Conservation (phyloP, 176 grass and related monocot genomes). For the Eremochloa ophiuroides region DNA sequence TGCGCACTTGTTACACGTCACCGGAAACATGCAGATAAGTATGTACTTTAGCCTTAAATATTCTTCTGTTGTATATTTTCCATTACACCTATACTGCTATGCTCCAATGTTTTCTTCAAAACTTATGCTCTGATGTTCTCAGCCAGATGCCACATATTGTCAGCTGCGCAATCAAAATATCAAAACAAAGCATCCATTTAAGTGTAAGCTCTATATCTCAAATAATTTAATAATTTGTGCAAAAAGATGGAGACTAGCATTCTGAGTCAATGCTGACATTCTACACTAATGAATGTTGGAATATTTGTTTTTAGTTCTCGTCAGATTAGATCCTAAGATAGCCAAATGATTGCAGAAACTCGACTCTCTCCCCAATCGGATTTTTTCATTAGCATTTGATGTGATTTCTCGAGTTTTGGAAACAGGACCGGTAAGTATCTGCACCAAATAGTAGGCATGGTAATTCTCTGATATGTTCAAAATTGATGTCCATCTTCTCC, state of each 20-base stretch:
- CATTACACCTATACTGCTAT: not conserved
- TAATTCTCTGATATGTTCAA: conserved; percentile 3
- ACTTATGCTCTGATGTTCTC: conserved; percentile 41
- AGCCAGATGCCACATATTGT: conserved; percentile 75
- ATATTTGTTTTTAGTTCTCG: conserved; percentile 22
- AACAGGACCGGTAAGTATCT: conserved; percentile 80
- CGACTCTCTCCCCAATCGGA: conserved; percentile 55
- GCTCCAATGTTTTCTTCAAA: not conserved
- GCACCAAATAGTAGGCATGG: not conserved
- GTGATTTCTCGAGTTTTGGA: conserved; percentile 81
- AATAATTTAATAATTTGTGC: conserved; percentile 13
- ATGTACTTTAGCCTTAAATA: conserved; percentile 21
- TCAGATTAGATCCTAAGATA: conserved; percentile 24
- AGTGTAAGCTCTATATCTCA: conserved; percentile 60
- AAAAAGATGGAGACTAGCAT: not conserved
- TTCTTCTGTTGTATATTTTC: conserved; percentile 34
- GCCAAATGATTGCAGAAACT: conserved; percentile 55
- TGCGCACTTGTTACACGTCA: conserved; percentile 78
- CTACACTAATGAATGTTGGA: not conserved
- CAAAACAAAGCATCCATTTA: conserved; percentile 72
- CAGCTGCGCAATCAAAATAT: conserved; percentile 59
- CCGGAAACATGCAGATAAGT: conserved; percentile 83
- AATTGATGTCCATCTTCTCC: conserved; percentile 13
- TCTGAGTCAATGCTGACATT: not conserved
- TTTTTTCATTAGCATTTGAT: conserved; percentile 85